Conservation (phyloP, 2,329 filamentous ascomycete species). For the Capronia epimyces region DNA sequence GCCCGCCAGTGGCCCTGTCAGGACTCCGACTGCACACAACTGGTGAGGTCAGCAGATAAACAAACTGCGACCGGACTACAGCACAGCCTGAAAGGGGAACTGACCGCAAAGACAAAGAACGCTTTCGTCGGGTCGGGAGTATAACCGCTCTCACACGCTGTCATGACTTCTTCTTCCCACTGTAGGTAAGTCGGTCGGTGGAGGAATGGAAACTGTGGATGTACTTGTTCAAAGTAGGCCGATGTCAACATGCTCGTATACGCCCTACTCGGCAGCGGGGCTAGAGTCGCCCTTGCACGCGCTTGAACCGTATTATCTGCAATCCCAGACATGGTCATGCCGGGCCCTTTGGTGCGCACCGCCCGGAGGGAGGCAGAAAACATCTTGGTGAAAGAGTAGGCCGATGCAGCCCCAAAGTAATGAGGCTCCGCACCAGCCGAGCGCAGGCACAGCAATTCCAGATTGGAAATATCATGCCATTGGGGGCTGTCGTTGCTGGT, state of each 20-base stretch:
- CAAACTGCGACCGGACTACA: background rate
- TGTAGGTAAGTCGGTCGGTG: conserved; percentile 34
- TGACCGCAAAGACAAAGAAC: conserved; percentile 10
- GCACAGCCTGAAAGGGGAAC: no score
- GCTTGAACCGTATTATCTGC: background rate
- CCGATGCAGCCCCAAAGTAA: conserved; percentile 12
- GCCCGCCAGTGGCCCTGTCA: conserved; percentile 8
- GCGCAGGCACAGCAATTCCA: conserved; percentile 11
- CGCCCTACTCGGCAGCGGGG: conserved; percentile 7
- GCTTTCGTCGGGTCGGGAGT: conserved; percentile 5
- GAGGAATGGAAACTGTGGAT: conserved; percentile 38
- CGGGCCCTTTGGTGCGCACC: conserved; percentile 6
- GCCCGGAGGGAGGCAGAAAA: conserved; percentile 4
- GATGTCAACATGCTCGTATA: conserved; percentile 7
- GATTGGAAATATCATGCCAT: conserved; percentile 3
- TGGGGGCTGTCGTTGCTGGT: background rate
- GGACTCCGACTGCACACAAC: conserved; percentile 6
- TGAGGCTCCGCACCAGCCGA: conserved; percentile 14
- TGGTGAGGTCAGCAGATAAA: background rate
- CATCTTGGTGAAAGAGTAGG: conserved; percentile 8
- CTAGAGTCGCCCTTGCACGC: background rate
- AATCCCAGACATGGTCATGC: conserved; percentile 10
- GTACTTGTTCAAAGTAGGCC: conserved; percentile 39
- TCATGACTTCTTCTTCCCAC: conserved; percentile 31
- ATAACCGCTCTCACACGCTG: conserved; percentile 1